A percentile compares a stretch with the other conserved stretches of the same genome.
These are phyloP conservation scores for Agrostemma githago DNA, from an alignment of 148 eudicot species.

Conservation along the genomic window DNA sequence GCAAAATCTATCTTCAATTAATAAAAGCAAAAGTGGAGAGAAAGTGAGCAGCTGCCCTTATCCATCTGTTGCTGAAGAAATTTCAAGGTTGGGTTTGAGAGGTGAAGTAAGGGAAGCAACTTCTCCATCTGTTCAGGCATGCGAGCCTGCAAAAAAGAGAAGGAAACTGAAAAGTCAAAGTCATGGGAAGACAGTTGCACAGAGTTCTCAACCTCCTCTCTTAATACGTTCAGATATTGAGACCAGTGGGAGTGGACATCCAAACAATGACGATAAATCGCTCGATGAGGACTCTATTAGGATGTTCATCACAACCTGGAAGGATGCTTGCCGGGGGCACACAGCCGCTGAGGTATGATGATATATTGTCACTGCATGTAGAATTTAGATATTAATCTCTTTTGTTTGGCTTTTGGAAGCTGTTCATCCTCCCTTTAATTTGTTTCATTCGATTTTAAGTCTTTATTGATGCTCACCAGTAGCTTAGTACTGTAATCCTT, in stretches of 20 bases:
- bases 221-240: slow-evolving; percentile 4
- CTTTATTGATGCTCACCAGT: background rate
- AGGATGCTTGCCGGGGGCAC: slow-evolving; percentile 64
- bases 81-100: slow-evolving; percentile 64
- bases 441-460: background rate
- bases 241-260: slow-evolving; percentile 2
- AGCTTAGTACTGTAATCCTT: background rate
- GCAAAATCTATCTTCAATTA: slow-evolving; percentile 28
- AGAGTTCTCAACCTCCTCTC: slow-evolving; percentile 6
- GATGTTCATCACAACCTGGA: slow-evolving; percentile 78
- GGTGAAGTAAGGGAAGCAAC: slow-evolving; percentile 30
- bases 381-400: background rate
- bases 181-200: slow-evolving; percentile 20
- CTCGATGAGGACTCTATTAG: slow-evolving; percentile 43
- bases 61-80: slow-evolving; percentile 85
- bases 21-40: slow-evolving; percentile 34
- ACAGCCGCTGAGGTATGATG: slow-evolving; percentile 56
- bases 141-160: slow-evolving; percentile 29
- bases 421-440: background rate
- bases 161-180: slow-evolving; percentile 38
- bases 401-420: background rate
- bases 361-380: background rate
- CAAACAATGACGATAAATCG: slow-evolving; percentile 23
- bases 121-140: slow-evolving; percentile 16
- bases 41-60: slow-evolving; percentile 74